Evolutionary conservation across 2,329 filamentous ascomycete species (phyloP).

Genomic region (Zasmidium cellare): DNA sequence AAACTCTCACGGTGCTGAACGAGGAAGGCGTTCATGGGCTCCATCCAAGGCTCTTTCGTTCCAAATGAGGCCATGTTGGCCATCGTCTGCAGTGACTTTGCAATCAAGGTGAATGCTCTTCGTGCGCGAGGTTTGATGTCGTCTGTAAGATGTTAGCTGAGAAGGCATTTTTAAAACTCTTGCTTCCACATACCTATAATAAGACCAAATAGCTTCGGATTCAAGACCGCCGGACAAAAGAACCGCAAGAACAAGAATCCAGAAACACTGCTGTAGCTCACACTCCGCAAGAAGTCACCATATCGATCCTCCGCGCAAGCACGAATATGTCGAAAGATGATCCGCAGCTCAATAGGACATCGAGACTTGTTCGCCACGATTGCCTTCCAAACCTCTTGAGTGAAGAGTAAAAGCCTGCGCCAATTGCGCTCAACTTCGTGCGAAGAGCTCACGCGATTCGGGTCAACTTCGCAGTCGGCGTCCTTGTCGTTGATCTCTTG

Average conservation of each 20-base stretch:
- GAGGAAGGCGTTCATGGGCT: conserved; percentile 93
- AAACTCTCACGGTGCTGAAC: conserved; percentile 73
- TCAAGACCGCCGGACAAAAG: conserved; percentile 93
- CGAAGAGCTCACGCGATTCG: conserved; percentile 66
- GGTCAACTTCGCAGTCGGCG: conserved; percentile 92
- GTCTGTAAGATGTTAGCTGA: conserved; percentile 52
- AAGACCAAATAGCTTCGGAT: conserved; percentile 89
- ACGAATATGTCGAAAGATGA: conserved; percentile 86
- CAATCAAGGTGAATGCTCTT: conserved; percentile 85
- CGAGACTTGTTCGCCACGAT: conserved; percentile 73
- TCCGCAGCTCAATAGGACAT: conserved; percentile 77
- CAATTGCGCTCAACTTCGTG: conserved; percentile 83
- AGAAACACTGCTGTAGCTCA: conserved; percentile 90
- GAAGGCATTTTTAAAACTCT: neutral
- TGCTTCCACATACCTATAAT: conserved; percentile 59
- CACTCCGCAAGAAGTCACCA: conserved; percentile 85
- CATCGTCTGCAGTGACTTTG: conserved; percentile 86
- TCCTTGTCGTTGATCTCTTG: conserved; percentile 87
- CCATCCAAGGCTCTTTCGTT: conserved; percentile 98
- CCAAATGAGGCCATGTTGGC: conserved; percentile 90
- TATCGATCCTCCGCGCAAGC: conserved; percentile 93
- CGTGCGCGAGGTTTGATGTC: conserved; percentile 81
- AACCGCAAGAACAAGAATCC: conserved; percentile 93
- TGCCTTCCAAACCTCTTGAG: conserved; percentile 80
- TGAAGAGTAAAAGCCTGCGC: conserved; percentile 72